These are phyloP conservation scores for Cordyceps javanica DNA, from an alignment of 2,329 filamentous ascomycete genomes.

Conservation along the genomic window DNA sequence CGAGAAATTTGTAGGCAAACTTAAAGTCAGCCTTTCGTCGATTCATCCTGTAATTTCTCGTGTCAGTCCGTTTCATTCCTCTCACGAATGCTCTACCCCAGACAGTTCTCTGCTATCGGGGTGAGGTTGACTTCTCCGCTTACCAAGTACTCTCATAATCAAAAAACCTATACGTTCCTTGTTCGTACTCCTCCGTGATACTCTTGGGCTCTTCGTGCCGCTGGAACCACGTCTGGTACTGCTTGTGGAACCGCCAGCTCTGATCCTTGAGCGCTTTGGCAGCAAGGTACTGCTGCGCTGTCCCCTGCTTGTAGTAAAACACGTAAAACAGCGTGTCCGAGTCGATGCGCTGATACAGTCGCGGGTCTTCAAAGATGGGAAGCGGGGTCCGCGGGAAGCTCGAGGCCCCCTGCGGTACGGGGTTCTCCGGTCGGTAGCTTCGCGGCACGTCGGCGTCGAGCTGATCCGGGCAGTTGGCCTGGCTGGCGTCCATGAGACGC, in stretches of 20 bases:
- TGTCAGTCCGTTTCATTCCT: background rate
- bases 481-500: slow-evolving; percentile 69
- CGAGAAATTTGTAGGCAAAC: slow-evolving; percentile 95
- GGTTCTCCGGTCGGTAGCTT: slow-evolving; percentile 77
- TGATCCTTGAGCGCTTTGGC: slow-evolving; percentile 97
- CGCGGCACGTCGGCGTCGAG: slow-evolving; percentile 75
- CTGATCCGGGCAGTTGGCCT: slow-evolving; percentile 66
- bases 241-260: slow-evolving; percentile 98
- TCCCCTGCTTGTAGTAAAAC: slow-evolving; percentile 97
- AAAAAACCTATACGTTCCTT: slow-evolving; percentile 98
- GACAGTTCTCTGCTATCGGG: too few species aligned
- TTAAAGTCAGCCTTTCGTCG: slow-evolving; percentile 96
- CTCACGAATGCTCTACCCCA: too few species aligned
- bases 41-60: slow-evolving; percentile 71
- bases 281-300: slow-evolving; percentile 90
- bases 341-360: slow-evolving; percentile 82
- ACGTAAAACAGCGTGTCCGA: slow-evolving; percentile 97
- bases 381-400: slow-evolving; percentile 94
- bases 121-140: too few species aligned
- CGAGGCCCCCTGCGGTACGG: slow-evolving; percentile 65
- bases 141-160: slow-evolving; percentile 99
- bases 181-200: slow-evolving; percentile 97
- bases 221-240: slow-evolving; percentile 99
- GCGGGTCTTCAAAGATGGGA: slow-evolving; percentile 82
- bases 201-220: slow-evolving; percentile 96